These are phyloP conservation scores for Celoporthe dispersa DNA, from an alignment of 2,329 filamentous ascomycete genomes.

Conservation along the genomic window DNA sequence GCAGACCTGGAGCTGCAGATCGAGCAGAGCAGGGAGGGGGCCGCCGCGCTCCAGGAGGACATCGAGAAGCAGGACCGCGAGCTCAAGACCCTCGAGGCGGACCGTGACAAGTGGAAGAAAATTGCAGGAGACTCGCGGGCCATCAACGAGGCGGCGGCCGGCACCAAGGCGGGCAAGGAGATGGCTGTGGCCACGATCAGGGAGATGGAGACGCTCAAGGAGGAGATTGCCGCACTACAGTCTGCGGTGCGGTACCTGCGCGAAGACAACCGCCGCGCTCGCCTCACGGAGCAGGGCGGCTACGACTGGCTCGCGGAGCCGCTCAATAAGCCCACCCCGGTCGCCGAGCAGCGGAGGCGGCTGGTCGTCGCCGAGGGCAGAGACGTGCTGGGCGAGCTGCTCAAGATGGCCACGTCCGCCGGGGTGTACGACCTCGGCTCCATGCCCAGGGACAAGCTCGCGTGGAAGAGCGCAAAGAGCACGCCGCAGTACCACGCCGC, in stretches of 20 bases:
- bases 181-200: constrained; percentile 71
- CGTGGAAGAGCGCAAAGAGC: constrained; percentile 67
- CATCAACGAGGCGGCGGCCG: constrained; percentile 53
- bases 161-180: constrained; percentile 62
- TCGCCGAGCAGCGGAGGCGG: constrained; percentile 53
- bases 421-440: constrained; percentile 62
- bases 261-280: constrained; percentile 67
- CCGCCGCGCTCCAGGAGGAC: constrained; percentile 61
- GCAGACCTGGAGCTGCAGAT: constrained; percentile 66
- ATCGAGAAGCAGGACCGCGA: constrained; percentile 71
- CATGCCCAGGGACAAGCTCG: constrained; percentile 62
- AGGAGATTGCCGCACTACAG: constrained; percentile 68
- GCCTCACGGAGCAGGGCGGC: constrained; percentile 58
- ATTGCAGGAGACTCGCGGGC: constrained; percentile 65
- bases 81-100: constrained; percentile 65
- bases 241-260: constrained; percentile 70
- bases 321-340: constrained; percentile 51
- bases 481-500: constrained; percentile 71
- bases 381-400: constrained; percentile 67
- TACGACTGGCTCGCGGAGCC: constrained; percentile 69
- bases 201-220: constrained; percentile 73
- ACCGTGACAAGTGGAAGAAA: constrained; percentile 74
- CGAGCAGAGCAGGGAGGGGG: constrained; percentile 54
- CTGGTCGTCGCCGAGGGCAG: constrained; percentile 64
- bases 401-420: constrained; percentile 62